Evolutionary conservation across 345 rosid species (phyloP).

Genomic region (Stellera chamaejasme): DNA sequence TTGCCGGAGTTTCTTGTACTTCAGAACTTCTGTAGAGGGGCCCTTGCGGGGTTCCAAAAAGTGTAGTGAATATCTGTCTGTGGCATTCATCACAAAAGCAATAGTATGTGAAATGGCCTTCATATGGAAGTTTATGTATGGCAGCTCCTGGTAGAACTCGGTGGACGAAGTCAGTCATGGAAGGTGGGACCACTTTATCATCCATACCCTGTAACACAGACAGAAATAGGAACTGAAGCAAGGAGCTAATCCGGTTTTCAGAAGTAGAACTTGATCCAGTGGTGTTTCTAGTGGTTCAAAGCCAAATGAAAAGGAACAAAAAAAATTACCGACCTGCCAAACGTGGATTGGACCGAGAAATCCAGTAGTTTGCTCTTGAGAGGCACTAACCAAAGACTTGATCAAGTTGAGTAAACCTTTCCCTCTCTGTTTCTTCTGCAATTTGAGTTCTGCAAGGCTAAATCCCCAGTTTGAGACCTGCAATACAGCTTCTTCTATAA

Average conservation of each 20-base stretch:
- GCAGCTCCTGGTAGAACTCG: slow-evolving; percentile 62
- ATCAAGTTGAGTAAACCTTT: slow-evolving; percentile 37
- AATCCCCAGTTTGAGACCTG: slow-evolving; percentile 70
- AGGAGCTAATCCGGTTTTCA: neutral
- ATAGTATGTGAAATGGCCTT: slow-evolving; percentile 60
- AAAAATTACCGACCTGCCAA: slow-evolving; percentile 50
- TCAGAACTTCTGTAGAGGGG: slow-evolving; percentile 20
- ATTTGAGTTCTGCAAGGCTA: slow-evolving; percentile 47
- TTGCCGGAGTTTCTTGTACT: slow-evolving; percentile 20
- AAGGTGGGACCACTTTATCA: slow-evolving; percentile 60
- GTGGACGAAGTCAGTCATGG: slow-evolving; percentile 62
- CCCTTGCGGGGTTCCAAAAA: slow-evolving; percentile 57
- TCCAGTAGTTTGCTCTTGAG: slow-evolving; percentile 43
- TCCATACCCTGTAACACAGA: slow-evolving; percentile 51
- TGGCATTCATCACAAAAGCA: slow-evolving; percentile 66
- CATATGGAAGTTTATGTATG: slow-evolving; percentile 62
- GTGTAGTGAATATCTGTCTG: slow-evolving; percentile 57
- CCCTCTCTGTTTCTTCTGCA: slow-evolving; percentile 40
- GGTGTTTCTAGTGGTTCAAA: neutral
- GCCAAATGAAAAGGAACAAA: neutral
- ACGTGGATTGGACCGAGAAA: slow-evolving; percentile 66
- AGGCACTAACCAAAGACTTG: slow-evolving; percentile 25
- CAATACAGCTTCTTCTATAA: slow-evolving; percentile 54
- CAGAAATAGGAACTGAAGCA: neutral
- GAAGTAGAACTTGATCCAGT: neutral